phyloP scores from a whole-genome alignment of 495 filamentous ascomycete species.

The Penicillium nucicola region DNA sequence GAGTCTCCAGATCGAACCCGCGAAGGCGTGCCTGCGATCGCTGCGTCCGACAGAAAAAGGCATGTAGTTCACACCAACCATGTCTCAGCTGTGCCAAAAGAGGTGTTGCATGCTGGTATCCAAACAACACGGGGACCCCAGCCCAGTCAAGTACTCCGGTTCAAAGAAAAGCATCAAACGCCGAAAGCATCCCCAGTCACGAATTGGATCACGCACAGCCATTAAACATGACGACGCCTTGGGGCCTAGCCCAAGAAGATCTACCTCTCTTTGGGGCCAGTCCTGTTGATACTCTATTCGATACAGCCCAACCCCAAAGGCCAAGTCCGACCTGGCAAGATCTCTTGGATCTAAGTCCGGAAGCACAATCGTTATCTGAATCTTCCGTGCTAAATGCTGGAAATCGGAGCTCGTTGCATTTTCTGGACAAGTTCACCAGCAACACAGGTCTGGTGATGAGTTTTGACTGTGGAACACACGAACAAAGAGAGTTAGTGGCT shows the following conservation, averaged over 20 bases:
- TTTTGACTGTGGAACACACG: constrained; percentile 21
- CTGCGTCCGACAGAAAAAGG: constrained; percentile 24
- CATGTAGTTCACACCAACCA: constrained; percentile 19
- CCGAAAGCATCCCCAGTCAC: neutral
- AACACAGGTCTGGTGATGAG: constrained; percentile 17
- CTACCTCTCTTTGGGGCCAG: constrained; percentile 1
- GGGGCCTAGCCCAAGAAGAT: neutral
- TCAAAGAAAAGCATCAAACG: neutral
- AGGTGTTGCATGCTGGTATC: constrained; percentile 13
- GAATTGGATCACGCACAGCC: neutral
- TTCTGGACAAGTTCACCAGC: constrained; percentile 20
- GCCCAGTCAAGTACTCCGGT: neutral
- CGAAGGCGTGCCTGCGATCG: constrained; percentile 20
- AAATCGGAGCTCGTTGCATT: constrained; percentile 7
- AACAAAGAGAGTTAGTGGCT: constrained; percentile 13
- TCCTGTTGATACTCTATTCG: constrained; percentile 1
- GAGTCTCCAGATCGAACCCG: constrained; percentile 1
- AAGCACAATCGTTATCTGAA: neutral
- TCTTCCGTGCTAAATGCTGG: neutral
- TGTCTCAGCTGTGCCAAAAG: constrained; percentile 15
- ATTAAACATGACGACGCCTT: neutral
- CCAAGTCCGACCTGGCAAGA: constrained; percentile 7
- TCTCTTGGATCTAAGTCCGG: constrained; percentile 1
- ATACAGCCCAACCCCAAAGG: neutral
- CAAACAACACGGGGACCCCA: neutral